Evolutionary conservation across 2,329 filamentous ascomycete species (phyloP), one percentile per base, ranked within the genome.

Genomic region (Rhinocladiella similis): DNA sequence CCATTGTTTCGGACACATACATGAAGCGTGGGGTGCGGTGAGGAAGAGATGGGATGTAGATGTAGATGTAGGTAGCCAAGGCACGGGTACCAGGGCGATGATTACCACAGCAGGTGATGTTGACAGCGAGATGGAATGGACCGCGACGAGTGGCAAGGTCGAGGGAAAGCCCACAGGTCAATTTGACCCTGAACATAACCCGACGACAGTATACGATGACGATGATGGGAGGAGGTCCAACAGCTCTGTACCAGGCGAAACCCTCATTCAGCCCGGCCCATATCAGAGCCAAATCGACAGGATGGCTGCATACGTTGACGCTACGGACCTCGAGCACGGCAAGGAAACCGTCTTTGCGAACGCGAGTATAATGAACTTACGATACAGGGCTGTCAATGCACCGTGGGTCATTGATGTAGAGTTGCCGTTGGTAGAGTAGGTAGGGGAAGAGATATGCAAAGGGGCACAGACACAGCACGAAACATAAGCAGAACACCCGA

Each of bases 351-450:
- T 83, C 38, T 79, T 84, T 69, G 74, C 84, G 10, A 85, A 85
- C 70, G 81, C 81, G 2, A 80, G 80, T 63, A 79, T 85, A 48
- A 79, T 83, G 72, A 75, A 76, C 36, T 66, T 79, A 12, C 59
- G 60, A 12, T 83, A 83, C 67, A 65, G 68, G 33, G 75, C 81
- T 5, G 60, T 68, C 27, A 80, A 85, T 68, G 78, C 75, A 36
- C 80, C 81, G 1, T 84, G 81, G 79, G 56, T 84, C 41, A 73
- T 85, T 27, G 81, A 83, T 69, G 43, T 84, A 50, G 78, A 83
- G 66, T 63, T 77, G 25, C 50, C 54, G 2, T 18, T 41, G 22
- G 54, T 22, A 10, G 47, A 13, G 5, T 45, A 52, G 14, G 25
- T 20, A 36, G 16, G 3, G 29, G 38, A 14, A 41, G 36, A 3